Evolutionary conservation across 2,329 filamentous ascomycete genomes (phyloP), one percentile per base, ranked within the genome.

Genomic region (Whalleya microplaca): DNA sequence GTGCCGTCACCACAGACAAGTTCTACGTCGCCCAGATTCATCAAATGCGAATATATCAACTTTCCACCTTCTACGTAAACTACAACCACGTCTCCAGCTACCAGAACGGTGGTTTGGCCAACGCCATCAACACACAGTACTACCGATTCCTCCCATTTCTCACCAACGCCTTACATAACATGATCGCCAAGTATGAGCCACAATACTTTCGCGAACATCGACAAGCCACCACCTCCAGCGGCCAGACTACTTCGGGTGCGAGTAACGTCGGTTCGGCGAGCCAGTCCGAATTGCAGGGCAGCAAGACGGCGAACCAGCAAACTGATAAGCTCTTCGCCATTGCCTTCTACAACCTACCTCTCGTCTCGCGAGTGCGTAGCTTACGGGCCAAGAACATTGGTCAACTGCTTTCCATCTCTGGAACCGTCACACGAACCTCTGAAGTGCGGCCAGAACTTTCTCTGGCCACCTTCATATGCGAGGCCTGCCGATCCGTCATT

Each of bases 71-170:
- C 55, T 96, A 95, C 71, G 84, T 96, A 69, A 91, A 96, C 76
- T 95, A 88, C 75, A 91, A 87, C 64, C 95, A 99, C 73, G 79
- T 99, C 27, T 84, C 87, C 54, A 83, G 86, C 37, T 89, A 88
- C 73, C 87, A 90, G 67, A 89, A 93, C 64, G 91, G 90, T 51
- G 87, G 90, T 55, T 79, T 99, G 50, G 92, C 94, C 42, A 88
- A 91, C 59, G 94, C 92, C 48, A 89, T 98, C 60, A 89, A 92
- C 64, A 88, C 87, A 66, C 90, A 96, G 70, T 98, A 97, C 79
- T 98, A 97, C 75, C 91, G 95, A 64, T 96, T 96, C 72, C 82
- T 96, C 21, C 95, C 95, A 2, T 99, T 95, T 73, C 84, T 99
- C 68, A 92, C 90, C 20, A 86, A 90, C 62, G 93, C 89, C 21